A percentile compares a stretch with the other conserved stretches of the same genome.
Evolutionary conservation across 75 land plant species (phyloP).

Genomic region (Sequoia sempervirens): DNA sequence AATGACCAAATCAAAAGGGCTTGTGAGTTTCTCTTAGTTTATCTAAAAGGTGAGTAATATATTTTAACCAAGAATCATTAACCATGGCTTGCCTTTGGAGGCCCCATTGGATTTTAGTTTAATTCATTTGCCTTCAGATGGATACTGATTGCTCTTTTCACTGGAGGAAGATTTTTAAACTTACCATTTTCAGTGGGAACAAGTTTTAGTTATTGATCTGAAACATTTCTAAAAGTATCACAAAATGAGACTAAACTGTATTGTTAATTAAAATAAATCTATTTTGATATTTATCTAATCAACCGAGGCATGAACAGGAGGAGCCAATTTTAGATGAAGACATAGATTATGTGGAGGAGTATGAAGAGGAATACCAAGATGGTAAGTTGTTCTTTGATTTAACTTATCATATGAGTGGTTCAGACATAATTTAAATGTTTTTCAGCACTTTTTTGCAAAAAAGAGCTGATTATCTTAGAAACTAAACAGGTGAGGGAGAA

Average conservation of each 20-base stretch:
- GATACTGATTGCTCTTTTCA: neutral
- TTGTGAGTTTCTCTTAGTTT: neutral
- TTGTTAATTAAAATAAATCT: neutral
- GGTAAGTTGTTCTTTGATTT: conserved; percentile 8
- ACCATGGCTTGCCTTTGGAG: neutral
- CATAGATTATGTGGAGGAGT: conserved; percentile 12
- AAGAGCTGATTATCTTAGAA: neutral
- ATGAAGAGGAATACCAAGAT: conserved; percentile 18
- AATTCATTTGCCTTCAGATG: neutral
- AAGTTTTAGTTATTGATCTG: neutral
- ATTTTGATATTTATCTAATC: neutral
- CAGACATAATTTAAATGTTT: conserved; percentile 16
- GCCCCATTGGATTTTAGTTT: neutral
- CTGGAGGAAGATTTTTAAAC: neutral
- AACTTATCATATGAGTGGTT: conserved; percentile 15
- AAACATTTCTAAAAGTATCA: too few relatives aligned
- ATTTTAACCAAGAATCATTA: neutral
- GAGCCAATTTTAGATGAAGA: conserved; percentile 16
- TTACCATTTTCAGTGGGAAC: neutral
- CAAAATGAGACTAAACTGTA: neutral
- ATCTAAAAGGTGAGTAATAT: neutral
- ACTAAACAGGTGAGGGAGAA: conserved; percentile 33
- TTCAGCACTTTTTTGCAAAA: neutral
- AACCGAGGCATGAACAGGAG: neutral
- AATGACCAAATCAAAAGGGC: neutral